Evolutionary conservation across 805 yeast genomes (phyloP).

Genomic region (Komagataella kurtzmanii): DNA sequence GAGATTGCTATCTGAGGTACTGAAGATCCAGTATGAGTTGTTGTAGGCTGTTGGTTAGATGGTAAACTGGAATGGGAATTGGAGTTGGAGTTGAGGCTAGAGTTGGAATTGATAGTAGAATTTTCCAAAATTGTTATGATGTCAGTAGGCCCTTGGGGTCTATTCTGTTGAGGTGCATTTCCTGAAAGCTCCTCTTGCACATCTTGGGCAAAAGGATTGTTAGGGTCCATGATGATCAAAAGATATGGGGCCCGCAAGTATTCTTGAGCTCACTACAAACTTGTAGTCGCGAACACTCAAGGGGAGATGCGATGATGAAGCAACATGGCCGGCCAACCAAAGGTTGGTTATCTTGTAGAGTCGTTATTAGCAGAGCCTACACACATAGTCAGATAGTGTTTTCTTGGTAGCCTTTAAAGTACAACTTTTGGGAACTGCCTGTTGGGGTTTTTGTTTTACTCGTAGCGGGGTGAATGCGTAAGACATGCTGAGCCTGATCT

Average conservation of each 20-base stretch:
- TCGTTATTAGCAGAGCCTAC: too few species aligned
- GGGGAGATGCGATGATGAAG: too few species aligned
- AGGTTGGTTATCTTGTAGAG: too few species aligned
- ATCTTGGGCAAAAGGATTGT: background rate
- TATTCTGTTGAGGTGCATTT: conserved; percentile 8
- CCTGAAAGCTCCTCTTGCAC: background rate
- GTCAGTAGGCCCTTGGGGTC: conserved; percentile 2
- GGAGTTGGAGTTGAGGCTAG: background rate
- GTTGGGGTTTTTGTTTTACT: too few species aligned
- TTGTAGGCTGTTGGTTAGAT: background rate
- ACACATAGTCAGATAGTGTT: too few species aligned
- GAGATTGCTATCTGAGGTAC: background rate
- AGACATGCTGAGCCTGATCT: too few species aligned
- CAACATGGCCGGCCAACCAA: too few species aligned
- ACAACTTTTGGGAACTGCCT: too few species aligned
- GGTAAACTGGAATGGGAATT: background rate
- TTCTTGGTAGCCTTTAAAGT: too few species aligned
- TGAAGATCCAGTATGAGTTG: background rate
- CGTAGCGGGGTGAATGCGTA: too few species aligned
- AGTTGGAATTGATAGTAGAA: background rate
- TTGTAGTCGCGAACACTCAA: background rate
- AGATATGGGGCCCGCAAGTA: background rate
- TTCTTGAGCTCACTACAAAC: background rate
- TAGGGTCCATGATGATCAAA: background rate
- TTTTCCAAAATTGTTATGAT: background rate